These are phyloP conservation scores for Pseudevernia furfuracea DNA, from an alignment of 495 filamentous ascomycete species.

Conservation along the genomic window DNA sequence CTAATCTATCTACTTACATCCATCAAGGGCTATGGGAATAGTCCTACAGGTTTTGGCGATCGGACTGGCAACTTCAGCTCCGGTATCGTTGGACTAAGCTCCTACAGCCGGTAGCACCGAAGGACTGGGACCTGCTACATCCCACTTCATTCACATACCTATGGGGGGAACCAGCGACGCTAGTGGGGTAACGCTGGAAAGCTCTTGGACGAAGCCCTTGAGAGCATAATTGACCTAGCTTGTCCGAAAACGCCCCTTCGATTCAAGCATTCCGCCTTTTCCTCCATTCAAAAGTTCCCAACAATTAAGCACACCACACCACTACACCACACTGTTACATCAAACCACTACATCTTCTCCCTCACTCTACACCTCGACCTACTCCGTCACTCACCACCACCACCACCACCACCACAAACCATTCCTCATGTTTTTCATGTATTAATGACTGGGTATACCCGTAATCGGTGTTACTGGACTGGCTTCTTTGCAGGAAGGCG, in stretches of 20 bases:
- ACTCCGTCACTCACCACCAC: background rate
- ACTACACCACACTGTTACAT: background rate
- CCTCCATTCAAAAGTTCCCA: background rate
- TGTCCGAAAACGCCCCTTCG: background rate
- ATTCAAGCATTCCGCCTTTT: background rate
- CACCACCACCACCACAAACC: background rate
- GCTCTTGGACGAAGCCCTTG: too few relatives aligned
- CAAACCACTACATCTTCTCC: background rate
- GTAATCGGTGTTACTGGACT: background rate
- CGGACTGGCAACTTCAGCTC: conserved; percentile 10
- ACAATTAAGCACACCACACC: background rate
- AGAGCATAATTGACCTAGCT: background rate
- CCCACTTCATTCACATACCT: background rate
- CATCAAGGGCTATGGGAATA: conserved; percentile 13
- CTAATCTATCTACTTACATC: conserved; percentile 9
- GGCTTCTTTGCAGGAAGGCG: background rate
- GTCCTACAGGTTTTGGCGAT: conserved; percentile 16
- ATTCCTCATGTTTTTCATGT: background rate
- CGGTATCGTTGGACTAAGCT: conserved; percentile 13
- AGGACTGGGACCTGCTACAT: conserved; percentile 8
- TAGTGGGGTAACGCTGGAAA: background rate
- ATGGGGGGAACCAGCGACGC: background rate
- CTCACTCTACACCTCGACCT: background rate
- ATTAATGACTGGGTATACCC: conserved; percentile 8
- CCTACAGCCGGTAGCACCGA: conserved; percentile 12